Base-by-base conservation (phyloP, 2,329 filamentous ascomycete genomes). In the Metarhizium brunneum region DNA sequence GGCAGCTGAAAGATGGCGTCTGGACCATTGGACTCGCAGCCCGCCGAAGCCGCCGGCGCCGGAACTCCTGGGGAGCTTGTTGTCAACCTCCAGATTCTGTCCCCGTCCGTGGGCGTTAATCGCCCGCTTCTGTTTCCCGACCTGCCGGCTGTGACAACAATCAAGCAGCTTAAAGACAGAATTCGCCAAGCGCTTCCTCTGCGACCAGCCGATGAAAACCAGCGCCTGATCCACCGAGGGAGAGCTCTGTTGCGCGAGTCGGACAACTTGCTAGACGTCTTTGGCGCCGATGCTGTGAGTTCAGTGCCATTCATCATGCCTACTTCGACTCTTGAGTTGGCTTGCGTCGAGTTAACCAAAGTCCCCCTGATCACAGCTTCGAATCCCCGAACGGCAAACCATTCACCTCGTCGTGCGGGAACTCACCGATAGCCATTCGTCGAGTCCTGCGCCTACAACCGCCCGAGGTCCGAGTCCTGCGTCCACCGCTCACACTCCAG, bases 221-320 rank as follows among this genome's bases (percentile, higher is more conserved):
- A 85, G 65, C 75, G 83, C 47, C 68, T 86, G 57, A 86, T 86
- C 42, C 77, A 85, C 62, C 74, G 79, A 47, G 83, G 83, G 1
- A 77, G 81, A 40, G 73, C 83, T 50, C 69, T 86, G 50, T 66
- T 72, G 35, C 76, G 76, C 52, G 81, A 84, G 42, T 68, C 70
- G 11, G 80, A 83, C 56, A 83, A 77, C 16, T 71, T 86, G 69
- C 64, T 75, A 29, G 76, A 82, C 42, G 68, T 85, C 3, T 81
- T 86, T 63, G 81, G 82, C 3, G 70, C 75, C 55, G 77, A 82
- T 57, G 68, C 72, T 54, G 80, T 83, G 71, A 60, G 76, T 63
- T 4, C 45, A 25, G 25, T 25, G 25, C 25, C 25, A 25, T 25
- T 25, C 25, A 14, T 30, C 8, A 11, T 45, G 40, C 8, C 8